Percentiles rank a stretch among this genome's conserved stretches.
Evolutionary conservation across 176 grass and related monocot species (phyloP).

Genomic region (Guadua angustifolia): DNA sequence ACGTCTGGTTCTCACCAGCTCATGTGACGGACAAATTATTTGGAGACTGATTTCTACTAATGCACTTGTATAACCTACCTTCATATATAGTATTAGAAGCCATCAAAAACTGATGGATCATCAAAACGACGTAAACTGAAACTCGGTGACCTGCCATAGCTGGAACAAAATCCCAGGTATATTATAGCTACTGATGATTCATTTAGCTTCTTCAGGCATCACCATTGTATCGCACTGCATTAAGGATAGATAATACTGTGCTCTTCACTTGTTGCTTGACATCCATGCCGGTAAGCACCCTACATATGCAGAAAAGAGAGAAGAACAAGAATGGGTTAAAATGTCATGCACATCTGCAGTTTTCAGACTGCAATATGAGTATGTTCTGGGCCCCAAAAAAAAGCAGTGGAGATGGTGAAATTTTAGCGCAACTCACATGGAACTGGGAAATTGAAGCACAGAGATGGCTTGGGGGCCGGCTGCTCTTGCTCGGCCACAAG

Average conservation of each 20-base stretch:
- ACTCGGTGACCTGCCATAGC: neutral
- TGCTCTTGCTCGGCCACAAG: conserved; percentile 62
- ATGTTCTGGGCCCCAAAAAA: too few species aligned
- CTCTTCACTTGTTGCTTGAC: conserved; percentile 42
- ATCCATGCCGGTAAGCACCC: conserved; percentile 55
- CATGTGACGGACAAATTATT: neutral
- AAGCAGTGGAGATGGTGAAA: too few species aligned
- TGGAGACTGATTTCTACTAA: neutral
- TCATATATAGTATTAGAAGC: neutral
- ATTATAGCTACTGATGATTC: neutral
- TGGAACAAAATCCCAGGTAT: neutral
- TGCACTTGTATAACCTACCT: neutral
- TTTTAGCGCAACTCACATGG: conserved; percentile 49
- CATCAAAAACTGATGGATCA: neutral
- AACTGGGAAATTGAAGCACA: conserved; percentile 49
- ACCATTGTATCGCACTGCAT: neutral
- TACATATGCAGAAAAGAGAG: neutral
- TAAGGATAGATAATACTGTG: neutral
- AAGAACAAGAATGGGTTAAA: neutral
- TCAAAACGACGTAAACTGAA: neutral
- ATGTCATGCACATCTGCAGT: neutral
- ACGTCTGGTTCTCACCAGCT: conserved; percentile 10
- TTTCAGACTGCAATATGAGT: neutral
- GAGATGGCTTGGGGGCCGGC: conserved; percentile 10
- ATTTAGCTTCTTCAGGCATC: neutral